Conservation (phyloP, 139 green algal species). For the Volvox reticuliferus region DNA sequence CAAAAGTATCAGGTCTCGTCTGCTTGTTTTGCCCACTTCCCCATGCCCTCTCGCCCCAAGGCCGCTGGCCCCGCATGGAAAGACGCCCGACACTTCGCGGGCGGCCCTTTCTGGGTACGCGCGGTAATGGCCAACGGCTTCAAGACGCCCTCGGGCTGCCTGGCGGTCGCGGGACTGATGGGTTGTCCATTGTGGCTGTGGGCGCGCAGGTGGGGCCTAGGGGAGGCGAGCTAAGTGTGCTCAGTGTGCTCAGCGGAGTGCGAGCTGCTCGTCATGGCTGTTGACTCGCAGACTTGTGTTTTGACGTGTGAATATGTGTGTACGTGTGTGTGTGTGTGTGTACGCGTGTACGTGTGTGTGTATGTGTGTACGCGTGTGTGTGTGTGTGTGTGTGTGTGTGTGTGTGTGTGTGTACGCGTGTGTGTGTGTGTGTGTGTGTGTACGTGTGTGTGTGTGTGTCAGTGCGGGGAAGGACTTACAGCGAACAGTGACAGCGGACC, state of each 20-base stretch:
- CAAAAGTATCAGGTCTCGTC: background rate
- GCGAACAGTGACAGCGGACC: too few relatives aligned
- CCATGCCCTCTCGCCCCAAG: background rate
- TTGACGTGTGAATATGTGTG: background rate
- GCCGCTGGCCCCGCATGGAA: constrained; percentile 24
- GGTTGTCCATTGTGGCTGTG: constrained; percentile 71
- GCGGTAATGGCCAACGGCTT: constrained; percentile 60
- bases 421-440: too few relatives aligned
- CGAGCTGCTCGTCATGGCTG: background rate
- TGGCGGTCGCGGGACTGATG: constrained; percentile 65
- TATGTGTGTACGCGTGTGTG: too few relatives aligned
- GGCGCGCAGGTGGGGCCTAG: constrained; percentile 23
- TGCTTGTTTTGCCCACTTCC: background rate
- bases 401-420: too few relatives aligned
- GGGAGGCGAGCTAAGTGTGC: background rate
- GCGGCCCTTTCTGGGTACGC: constrained; percentile 27
- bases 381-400: too few relatives aligned
- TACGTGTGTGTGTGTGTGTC: too few relatives aligned
- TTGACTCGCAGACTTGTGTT: background rate
- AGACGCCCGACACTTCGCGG: background rate
- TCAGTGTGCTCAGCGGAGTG: background rate
- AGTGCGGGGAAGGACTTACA: too few relatives aligned
- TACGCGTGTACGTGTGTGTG: too few relatives aligned
- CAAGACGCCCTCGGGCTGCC: constrained; percentile 51
- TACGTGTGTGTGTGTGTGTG: background rate